A percentile compares a stretch with the other conserved stretches of the same genome.
phyloP scores from a whole-genome alignment of 495 filamentous ascomycete genomes.

The Penicillium daleae region DNA sequence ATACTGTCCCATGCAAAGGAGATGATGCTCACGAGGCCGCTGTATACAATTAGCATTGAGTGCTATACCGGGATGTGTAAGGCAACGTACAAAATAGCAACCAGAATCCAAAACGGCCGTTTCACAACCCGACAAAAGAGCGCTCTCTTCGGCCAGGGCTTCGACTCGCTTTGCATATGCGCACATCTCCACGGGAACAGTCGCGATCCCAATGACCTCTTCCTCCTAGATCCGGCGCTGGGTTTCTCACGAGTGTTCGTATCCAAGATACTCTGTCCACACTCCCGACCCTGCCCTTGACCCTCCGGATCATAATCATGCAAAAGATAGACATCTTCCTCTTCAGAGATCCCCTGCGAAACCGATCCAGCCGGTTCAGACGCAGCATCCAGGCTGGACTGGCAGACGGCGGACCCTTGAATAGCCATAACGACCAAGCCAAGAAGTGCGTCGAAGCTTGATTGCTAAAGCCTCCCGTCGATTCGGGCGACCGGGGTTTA shows the following conservation, averaged over 20 bases:
- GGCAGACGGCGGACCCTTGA: not conserved
- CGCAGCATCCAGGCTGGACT: not conserved
- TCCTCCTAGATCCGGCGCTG: not conserved
- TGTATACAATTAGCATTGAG: not conserved
- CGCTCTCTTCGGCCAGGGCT: not conserved
- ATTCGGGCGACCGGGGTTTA: not conserved
- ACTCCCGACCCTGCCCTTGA: not conserved
- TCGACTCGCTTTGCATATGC: constrained; percentile 7
- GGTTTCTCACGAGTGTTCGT: not conserved
- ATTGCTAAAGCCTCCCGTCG: constrained; percentile 1
- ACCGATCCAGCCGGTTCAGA: not conserved
- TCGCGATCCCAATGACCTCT: not conserved
- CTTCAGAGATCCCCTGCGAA: not conserved
- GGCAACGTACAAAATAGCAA: constrained; percentile 12
- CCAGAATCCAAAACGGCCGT: constrained; percentile 14
- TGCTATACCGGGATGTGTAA: not conserved
- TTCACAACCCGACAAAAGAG: constrained; percentile 3
- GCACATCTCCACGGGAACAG: constrained; percentile 15
- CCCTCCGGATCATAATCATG: not conserved
- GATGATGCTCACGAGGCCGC: constrained; percentile 17
- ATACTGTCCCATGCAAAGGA: constrained; percentile 7
- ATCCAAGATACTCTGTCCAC: not conserved
- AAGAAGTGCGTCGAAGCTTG: constrained; percentile 9
- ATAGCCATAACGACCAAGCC: constrained; percentile 5
- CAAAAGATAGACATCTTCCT: not conserved